Evolutionary conservation across 768 basidiomycete genomes (phyloP).

Genomic region (Xanthoconium purpureum): DNA sequence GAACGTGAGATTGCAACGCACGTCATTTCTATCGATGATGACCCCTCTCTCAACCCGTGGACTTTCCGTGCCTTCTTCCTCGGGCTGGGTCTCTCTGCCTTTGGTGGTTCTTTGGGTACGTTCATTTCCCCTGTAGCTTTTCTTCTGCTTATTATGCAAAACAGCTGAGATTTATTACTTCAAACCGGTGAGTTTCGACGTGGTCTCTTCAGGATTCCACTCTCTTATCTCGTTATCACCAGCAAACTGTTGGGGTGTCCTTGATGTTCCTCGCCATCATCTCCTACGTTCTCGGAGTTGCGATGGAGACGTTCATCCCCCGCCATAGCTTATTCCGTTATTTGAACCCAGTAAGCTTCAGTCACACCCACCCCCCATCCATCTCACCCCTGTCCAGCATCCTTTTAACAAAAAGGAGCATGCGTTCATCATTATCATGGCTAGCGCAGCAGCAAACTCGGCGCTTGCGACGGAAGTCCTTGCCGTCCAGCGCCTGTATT

Average conservation of each 20-base stretch:
- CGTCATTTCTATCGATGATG: conserved; percentile 40
- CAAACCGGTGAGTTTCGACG: conserved; percentile 41
- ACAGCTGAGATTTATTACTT: conserved; percentile 60
- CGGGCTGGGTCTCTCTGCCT: conserved; percentile 49
- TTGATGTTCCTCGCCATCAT: conserved; percentile 54
- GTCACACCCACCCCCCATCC: background rate
- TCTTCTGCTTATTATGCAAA: background rate
- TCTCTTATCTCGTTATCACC: background rate
- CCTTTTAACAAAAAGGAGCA: conserved; percentile 62
- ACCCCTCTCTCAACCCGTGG: conserved; percentile 28
- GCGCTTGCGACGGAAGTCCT: conserved; percentile 54
- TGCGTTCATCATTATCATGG: conserved; percentile 56
- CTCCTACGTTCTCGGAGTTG: conserved; percentile 49
- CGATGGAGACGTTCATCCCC: conserved; percentile 45
- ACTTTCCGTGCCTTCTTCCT: conserved; percentile 49
- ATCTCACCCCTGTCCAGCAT: conserved; percentile 32
- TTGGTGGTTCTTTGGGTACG: conserved; percentile 50
- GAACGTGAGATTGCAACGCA: conserved; percentile 48
- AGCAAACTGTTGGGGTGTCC: conserved; percentile 54
- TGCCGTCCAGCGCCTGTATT: conserved; percentile 53
- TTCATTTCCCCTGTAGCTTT: background rate
- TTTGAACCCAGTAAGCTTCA: conserved; percentile 42
- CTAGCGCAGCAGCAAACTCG: conserved; percentile 51
- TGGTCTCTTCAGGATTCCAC: background rate
- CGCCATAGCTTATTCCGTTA: conserved; percentile 44